Percentiles rank a stretch among this genome's conserved stretches.
Conservation (phyloP, 176 grass and related monocot species). For the Avena insularis region DNA sequence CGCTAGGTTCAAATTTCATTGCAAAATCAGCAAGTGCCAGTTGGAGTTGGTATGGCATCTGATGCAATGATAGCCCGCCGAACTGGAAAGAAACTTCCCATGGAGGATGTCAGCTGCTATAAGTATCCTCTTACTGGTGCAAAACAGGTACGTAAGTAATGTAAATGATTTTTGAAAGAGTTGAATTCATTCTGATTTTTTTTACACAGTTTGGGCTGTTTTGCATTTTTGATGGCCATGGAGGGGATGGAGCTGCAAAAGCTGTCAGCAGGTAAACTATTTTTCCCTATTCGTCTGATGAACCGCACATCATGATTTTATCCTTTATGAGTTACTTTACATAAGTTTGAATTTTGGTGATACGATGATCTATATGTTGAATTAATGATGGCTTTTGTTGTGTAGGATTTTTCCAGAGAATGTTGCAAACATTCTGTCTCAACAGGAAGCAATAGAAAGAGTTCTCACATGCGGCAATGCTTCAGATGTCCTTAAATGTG, state of each 20-base stretch:
- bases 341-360: background rate
- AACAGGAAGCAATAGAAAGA: conserved; percentile 51
- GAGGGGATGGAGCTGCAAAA: conserved; percentile 68
- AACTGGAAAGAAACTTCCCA: conserved; percentile 65
- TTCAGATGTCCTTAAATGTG: conserved; percentile 69
- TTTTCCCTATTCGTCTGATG: conserved; percentile 36
- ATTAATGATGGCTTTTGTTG: conserved; percentile 40
- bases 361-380: conserved; percentile 8
- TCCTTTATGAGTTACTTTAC: conserved; percentile 30
- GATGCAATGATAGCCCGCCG: conserved; percentile 72
- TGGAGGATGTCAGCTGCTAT: conserved; percentile 69
- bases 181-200: conserved; percentile 25
- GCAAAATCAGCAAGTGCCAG: conserved; percentile 42
- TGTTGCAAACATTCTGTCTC: conserved; percentile 63
- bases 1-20: conserved; percentile 55
- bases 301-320: conserved; percentile 12
- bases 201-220: conserved; percentile 72
- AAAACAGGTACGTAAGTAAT: conserved; percentile 51
- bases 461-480: conserved; percentile 58
- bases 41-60: conserved; percentile 71
- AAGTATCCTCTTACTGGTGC: conserved; percentile 66
- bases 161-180: background rate
- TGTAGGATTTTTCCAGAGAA: conserved; percentile 66
- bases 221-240: conserved; percentile 77
- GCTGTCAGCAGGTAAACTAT: conserved; percentile 62